Evolutionary conservation across 1,284 basidiomycete species (phyloP).

Genomic region (Melampsora americana): DNA sequence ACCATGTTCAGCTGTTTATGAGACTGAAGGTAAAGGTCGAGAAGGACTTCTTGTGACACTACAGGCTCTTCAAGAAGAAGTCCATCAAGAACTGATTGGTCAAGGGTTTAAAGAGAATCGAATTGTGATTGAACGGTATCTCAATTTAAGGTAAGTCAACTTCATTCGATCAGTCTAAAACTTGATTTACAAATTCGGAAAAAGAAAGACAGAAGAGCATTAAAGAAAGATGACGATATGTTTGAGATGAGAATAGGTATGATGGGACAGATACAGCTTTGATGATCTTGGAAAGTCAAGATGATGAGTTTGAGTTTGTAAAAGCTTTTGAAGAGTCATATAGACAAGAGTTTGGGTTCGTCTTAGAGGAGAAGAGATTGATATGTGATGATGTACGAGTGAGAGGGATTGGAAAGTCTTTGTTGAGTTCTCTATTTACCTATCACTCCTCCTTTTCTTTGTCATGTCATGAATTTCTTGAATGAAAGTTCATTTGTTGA

Average conservation of each 20-base stretch:
- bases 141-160: slow-evolving; percentile 34
- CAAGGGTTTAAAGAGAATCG: slow-evolving; percentile 15
- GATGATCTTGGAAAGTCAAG: slow-evolving; percentile 30
- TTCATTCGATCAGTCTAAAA: not conserved
- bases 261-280: slow-evolving; percentile 44
- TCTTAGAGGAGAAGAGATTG: slow-evolving; percentile 21
- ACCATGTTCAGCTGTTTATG: slow-evolving; percentile 51
- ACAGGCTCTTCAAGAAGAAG: slow-evolving; percentile 46
- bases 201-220: not conserved
- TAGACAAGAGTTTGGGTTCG: slow-evolving; percentile 34
- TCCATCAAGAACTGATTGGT: not conserved
- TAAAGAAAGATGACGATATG: not conserved
- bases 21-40: slow-evolving; percentile 24
- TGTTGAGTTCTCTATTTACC: not conserved
- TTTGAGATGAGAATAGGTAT: slow-evolving; percentile 8
- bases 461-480: not conserved
- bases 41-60: not conserved
- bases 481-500: slow-evolving; percentile 6
- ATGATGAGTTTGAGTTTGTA: slow-evolving; percentile 15
- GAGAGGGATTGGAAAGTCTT: slow-evolving; percentile 39
- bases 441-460: not conserved
- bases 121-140: slow-evolving; percentile 31
- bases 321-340: slow-evolving; percentile 18
- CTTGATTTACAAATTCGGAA: not conserved
- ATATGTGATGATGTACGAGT: slow-evolving; percentile 44